Percentiles rank a stretch among this genome's conserved stretches.
Conservation (phyloP, 2,329 filamentous ascomycete genomes). For the Colletotrichum higginsianum region DNA sequence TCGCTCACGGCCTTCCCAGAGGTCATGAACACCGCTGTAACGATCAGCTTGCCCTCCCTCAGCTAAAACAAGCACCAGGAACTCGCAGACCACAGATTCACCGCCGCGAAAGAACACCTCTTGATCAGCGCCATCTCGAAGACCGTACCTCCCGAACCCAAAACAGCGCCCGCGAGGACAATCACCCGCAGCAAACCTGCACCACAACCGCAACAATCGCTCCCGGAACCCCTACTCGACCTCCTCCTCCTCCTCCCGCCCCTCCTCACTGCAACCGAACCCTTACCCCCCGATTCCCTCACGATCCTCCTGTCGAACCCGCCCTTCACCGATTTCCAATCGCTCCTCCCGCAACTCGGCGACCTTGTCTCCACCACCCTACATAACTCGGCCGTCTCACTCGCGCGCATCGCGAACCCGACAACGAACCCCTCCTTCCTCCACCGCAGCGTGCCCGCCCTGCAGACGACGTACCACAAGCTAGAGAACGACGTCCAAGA, state of each 20-base stretch:
- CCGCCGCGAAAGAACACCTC: constrained; percentile 65
- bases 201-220: constrained; percentile 43
- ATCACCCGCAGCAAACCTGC: constrained; percentile 49
- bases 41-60: neutral
- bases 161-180: constrained; percentile 41
- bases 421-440: constrained; percentile 69
- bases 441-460: constrained; percentile 69
- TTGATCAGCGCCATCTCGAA: constrained; percentile 65
- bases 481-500: constrained; percentile 54
- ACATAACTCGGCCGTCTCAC: constrained; percentile 61
- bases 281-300: constrained; percentile 54
- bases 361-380: constrained; percentile 65
- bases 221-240: constrained; percentile 65
- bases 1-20: neutral
- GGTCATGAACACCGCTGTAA: neutral
- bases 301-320: constrained; percentile 64
- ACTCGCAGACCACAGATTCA: constrained; percentile 64
- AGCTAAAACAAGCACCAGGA: constrained; percentile 54
- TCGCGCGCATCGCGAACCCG: constrained; percentile 65
- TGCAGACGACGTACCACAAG: constrained; percentile 58
- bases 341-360: constrained; percentile 64
- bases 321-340: constrained; percentile 63
- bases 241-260: constrained; percentile 69
- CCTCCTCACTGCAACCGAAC: constrained; percentile 56
- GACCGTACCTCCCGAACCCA: constrained; percentile 53